Evolutionary conservation across 305 asterid genomes (phyloP).

Genomic region (Fraxinus dipetala): DNA sequence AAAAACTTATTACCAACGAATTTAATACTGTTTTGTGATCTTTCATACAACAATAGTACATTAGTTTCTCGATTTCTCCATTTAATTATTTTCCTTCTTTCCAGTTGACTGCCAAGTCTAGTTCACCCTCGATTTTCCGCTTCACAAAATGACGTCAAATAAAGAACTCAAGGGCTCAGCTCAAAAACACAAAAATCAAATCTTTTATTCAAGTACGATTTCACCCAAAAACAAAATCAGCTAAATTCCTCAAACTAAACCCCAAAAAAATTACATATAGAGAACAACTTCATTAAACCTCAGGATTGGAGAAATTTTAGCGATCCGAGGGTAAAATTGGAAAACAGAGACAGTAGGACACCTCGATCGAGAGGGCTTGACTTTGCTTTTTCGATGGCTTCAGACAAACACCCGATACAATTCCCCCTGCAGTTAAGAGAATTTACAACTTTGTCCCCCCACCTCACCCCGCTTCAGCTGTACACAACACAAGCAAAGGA

Average conservation of each 20-base stretch:
- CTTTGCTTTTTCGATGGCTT: conserved; percentile 9
- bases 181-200: conserved; percentile 12
- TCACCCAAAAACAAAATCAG: background rate
- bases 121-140: conserved; percentile 6
- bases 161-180: background rate
- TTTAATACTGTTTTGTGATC: background rate
- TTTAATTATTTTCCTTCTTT: background rate
- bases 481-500: conserved; percentile 19
- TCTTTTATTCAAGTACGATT: background rate
- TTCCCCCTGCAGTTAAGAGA: conserved; percentile 2
- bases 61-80: background rate
- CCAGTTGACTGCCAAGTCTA: background rate
- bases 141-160: background rate
- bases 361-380: conserved; percentile 35
- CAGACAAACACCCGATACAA: conserved; percentile 12
- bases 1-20: background rate
- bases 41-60: background rate
- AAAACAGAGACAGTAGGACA: conserved; percentile 17
- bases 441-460: conserved; percentile 30
- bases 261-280: background rate
- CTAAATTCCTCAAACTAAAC: background rate
- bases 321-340: conserved; percentile 27
- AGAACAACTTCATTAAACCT: conserved; percentile 2
- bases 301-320: conserved; percentile 6
- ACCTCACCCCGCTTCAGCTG: conserved; percentile 24